Evolutionary conservation across 23 red algal species (phyloP).

Genomic region (Gracilaria domingensis): DNA sequence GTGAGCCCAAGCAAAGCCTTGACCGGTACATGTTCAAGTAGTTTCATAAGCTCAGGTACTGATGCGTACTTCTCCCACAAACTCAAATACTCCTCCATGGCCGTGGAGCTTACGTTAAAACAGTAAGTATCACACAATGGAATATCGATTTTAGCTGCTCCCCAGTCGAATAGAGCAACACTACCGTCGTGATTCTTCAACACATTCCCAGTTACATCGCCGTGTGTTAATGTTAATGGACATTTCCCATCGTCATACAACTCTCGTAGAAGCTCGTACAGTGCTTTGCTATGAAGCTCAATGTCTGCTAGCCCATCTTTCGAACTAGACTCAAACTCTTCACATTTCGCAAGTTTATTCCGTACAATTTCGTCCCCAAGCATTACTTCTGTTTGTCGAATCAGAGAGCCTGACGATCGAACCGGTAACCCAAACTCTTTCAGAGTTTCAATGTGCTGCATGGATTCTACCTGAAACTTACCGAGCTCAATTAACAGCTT

Average conservation of each 20-base stretch:
- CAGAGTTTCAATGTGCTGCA: neutral
- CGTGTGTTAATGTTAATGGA: slow-evolving; percentile 4
- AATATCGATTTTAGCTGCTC: neutral
- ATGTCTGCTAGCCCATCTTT: neutral
- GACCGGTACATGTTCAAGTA: no score
- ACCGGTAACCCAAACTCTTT: neutral
- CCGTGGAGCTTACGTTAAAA: no score
- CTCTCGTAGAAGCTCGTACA: slow-evolving; percentile 14
- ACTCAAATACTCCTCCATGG: no score
- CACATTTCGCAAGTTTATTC: neutral
- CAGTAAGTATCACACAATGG: neutral
- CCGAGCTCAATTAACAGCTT: neutral
- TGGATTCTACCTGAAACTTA: neutral
- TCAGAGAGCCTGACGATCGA: neutral
- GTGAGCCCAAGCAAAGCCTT: no score
- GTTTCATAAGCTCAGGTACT: no score
- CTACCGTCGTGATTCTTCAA: neutral
- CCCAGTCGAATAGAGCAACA: neutral
- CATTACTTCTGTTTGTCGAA: neutral
- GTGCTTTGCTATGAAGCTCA: neutral
- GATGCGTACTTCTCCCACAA: no score
- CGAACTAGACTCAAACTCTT: neutral
- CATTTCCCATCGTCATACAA: slow-evolving; percentile 8
- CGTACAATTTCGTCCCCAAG: neutral
- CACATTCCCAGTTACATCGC: neutral